Percentiles rank a stretch among this genome's conserved stretches.
These are phyloP conservation scores for Phytophthora pinifolia DNA, from an alignment of 352 stramenopile genomes.

Conservation along the genomic window DNA sequence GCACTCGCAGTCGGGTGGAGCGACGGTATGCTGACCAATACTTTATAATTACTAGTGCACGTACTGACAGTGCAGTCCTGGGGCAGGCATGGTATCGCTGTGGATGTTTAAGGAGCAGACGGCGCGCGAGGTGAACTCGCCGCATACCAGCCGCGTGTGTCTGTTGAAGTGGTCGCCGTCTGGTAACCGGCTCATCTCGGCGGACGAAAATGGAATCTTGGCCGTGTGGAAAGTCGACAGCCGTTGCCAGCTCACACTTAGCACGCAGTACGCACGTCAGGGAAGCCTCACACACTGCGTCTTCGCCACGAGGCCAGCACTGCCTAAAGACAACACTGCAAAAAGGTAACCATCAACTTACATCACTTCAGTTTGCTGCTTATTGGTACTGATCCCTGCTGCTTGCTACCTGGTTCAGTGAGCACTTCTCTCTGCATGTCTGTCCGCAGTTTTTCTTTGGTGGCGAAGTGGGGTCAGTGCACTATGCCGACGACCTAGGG, in stretches of 20 bases:
- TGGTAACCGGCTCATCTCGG: slow-evolving; percentile 89
- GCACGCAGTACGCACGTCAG: slow-evolving; percentile 85
- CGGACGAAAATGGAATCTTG: slow-evolving; percentile 84
- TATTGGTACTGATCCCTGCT: background rate
- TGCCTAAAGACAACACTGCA: slow-evolving; percentile 38
- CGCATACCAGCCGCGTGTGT: slow-evolving; percentile 75
- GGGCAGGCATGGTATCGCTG: slow-evolving; percentile 75
- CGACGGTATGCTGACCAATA: slow-evolving; percentile 42
- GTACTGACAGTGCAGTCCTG: slow-evolving; percentile 5
- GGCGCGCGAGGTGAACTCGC: slow-evolving; percentile 78
- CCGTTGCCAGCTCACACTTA: slow-evolving; percentile 73
- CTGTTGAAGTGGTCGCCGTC: slow-evolving; percentile 86
- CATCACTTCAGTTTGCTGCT: background rate
- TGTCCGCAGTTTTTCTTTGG: slow-evolving; percentile 93
- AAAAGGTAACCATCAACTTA: slow-evolving; percentile 37
- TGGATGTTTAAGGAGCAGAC: slow-evolving; percentile 77
- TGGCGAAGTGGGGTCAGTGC: slow-evolving; percentile 88
- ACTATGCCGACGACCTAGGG: slow-evolving; percentile 92
- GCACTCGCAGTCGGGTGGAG: slow-evolving; percentile 85
- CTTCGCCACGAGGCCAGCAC: slow-evolving; percentile 63
- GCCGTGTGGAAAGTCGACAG: slow-evolving; percentile 88
- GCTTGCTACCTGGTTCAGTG: slow-evolving; percentile 22
- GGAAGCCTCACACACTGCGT: slow-evolving; percentile 87
- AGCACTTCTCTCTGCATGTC: slow-evolving; percentile 49
- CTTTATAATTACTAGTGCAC: too few species aligned